A percentile compares a stretch with the other conserved stretches of the same genome.
Evolutionary conservation across 1,284 basidiomycete genomes (phyloP).

Genomic region (Ustilago tritici): DNA sequence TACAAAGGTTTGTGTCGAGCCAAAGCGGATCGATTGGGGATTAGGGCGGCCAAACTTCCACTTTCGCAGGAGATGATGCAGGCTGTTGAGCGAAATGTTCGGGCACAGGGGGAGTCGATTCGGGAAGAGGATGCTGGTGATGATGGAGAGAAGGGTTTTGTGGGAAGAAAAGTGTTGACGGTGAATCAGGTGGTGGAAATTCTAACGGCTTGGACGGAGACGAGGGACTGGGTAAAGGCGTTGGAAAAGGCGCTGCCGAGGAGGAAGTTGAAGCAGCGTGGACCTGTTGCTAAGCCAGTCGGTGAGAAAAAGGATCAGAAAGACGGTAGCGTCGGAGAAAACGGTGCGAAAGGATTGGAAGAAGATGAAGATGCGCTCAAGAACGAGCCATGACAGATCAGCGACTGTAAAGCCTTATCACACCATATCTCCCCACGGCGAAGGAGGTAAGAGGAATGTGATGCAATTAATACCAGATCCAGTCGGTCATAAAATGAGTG

Average conservation of each 20-base stretch:
- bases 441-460: background rate
- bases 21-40: constrained; percentile 81
- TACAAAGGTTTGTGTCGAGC: constrained; percentile 89
- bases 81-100: constrained; percentile 36
- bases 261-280: constrained; percentile 37
- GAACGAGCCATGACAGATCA: constrained; percentile 7
- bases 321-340: background rate
- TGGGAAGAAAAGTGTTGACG: constrained; percentile 85
- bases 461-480: constrained; percentile 4
- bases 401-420: no score
- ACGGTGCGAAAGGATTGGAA: background rate
- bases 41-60: constrained; percentile 89
- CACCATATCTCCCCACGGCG: background rate
- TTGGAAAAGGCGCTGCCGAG: constrained; percentile 71
- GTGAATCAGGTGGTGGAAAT: constrained; percentile 97
- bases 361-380: constrained; percentile 20
- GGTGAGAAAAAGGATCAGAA: background rate
- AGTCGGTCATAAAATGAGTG: background rate
- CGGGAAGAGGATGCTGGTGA: constrained; percentile 1
- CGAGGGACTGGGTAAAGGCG: constrained; percentile 59
- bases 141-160: constrained; percentile 26
- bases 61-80: constrained; percentile 78
- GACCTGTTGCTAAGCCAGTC: constrained; percentile 12
- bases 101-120: constrained; percentile 32
- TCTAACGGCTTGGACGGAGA: constrained; percentile 81